Conservation (phyloP, 2,329 filamentous ascomycete genomes). For the Aspergillus arachidicola region DNA sequence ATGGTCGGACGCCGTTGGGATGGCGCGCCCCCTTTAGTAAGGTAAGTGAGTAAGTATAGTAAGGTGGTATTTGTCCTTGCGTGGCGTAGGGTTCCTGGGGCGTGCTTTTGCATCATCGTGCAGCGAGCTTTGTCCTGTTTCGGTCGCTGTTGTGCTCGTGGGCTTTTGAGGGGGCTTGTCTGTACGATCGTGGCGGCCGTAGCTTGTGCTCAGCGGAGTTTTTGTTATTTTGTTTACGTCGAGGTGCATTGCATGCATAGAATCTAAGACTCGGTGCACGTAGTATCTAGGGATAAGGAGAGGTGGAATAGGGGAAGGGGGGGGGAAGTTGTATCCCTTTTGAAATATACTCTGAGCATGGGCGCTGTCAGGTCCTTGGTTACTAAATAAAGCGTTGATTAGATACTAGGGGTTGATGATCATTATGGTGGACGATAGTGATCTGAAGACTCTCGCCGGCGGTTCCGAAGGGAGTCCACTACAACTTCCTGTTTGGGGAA, state of each 20-base stretch:
- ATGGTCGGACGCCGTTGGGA: neutral
- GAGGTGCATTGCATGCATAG: neutral
- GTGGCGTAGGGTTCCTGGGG: slow-evolving; percentile 11
- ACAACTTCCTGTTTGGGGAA: neutral
- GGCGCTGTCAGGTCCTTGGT: neutral
- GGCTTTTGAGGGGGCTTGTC: neutral
- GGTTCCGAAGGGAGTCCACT: neutral
- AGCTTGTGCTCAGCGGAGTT: neutral
- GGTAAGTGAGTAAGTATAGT: neutral
- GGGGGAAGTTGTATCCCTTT: neutral
- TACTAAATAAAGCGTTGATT: neutral
- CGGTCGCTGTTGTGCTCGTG: neutral
- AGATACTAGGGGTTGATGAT: neutral
- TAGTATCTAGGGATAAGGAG: neutral
- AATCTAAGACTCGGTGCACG: neutral
- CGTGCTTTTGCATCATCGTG: slow-evolving; percentile 10
- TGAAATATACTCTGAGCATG: neutral
- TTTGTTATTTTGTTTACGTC: neutral
- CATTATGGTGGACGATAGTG: neutral
- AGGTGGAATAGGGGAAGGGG: neutral
- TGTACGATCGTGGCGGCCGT: neutral
- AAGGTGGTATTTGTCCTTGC: neutral
- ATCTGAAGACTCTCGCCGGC: neutral
- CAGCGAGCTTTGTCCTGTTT: neutral
- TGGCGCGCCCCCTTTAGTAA: neutral